A percentile compares a stretch with the other conserved stretches of the same genome.
Conservation (phyloP, 2,329 filamentous ascomycete genomes). For the Trichoderma harzianum region DNA sequence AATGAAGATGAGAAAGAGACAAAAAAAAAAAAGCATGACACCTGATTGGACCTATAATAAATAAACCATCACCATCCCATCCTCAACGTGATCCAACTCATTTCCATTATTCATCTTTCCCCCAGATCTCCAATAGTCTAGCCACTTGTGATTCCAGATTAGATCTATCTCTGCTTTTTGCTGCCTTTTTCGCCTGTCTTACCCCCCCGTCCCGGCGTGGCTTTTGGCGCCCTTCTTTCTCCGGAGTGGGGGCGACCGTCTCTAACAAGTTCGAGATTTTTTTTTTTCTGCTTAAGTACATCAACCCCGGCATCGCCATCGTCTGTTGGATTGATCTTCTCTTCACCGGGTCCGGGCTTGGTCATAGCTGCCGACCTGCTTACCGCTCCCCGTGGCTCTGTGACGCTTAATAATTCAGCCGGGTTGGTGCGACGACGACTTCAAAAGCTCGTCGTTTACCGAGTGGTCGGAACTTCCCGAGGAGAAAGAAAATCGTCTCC, state of each 20-base stretch:
- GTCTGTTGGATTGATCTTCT: not conserved
- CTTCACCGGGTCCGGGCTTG: not conserved
- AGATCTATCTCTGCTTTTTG: not conserved
- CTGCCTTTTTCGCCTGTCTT: not conserved
- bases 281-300: not conserved
- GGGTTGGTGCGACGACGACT: not conserved
- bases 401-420: conserved; percentile 2
- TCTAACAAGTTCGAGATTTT: conserved; percentile 9
- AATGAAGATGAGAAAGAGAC: not conserved
- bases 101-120: not conserved
- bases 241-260: conserved; percentile 11
- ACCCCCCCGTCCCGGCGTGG: not conserved
- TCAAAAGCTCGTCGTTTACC: not conserved
- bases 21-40: not conserved
- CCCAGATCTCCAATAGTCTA: not conserved
- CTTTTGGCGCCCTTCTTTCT: conserved; percentile 2
- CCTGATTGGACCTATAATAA: not conserved
- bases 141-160: not conserved
- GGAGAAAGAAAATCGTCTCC: not conserved
- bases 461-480: not conserved
- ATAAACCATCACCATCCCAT: not conserved
- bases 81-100: not conserved
- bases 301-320: conserved; percentile 1
- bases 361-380: not conserved
- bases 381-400: not conserved